phyloP scores from a whole-genome alignment of 2,329 filamentous ascomycete species.

The Lasiodiplodia sp. region DNA sequence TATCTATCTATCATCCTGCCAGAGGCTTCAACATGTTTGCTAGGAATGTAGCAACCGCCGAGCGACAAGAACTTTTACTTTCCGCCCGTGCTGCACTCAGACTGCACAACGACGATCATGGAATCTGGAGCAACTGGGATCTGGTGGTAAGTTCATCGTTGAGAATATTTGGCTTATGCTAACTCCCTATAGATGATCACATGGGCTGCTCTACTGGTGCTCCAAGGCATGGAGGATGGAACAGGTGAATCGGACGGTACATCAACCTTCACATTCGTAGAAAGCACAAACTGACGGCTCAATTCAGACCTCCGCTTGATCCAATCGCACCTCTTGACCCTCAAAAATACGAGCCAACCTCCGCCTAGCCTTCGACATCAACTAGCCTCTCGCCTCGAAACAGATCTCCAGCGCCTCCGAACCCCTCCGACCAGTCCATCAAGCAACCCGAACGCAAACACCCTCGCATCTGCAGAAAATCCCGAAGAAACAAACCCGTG shows the following conservation, averaged over 20 bases:
- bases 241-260: conserved; percentile 42
- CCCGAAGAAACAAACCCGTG: conserved; percentile 30
- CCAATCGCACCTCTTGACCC: conserved; percentile 31
- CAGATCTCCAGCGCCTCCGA: conserved; percentile 31
- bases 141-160: conserved; percentile 37
- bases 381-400: conserved; percentile 32
- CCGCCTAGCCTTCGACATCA: conserved; percentile 33
- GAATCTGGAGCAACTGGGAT: conserved; percentile 56
- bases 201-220: conserved; percentile 54
- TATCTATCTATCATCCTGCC: conserved; percentile 55
- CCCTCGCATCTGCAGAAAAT: not conserved
- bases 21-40: conserved; percentile 51
- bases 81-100: conserved; percentile 52
- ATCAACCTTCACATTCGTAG: not conserved
- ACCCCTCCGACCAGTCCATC: conserved; percentile 29
- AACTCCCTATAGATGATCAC: conserved; percentile 46
- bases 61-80: conserved; percentile 52
- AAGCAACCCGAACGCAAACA: conserved; percentile 4
- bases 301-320: conserved; percentile 31
- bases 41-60: conserved; percentile 47
- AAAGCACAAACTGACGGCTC: not conserved
- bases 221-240: conserved; percentile 52
- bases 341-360: conserved; percentile 32
- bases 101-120: conserved; percentile 50
- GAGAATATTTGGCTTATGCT: not conserved